Evolutionary conservation across 2,329 filamentous ascomycete genomes (phyloP), one percentile per base, ranked within the genome.

Genomic region (Aschersonia sp.): DNA sequence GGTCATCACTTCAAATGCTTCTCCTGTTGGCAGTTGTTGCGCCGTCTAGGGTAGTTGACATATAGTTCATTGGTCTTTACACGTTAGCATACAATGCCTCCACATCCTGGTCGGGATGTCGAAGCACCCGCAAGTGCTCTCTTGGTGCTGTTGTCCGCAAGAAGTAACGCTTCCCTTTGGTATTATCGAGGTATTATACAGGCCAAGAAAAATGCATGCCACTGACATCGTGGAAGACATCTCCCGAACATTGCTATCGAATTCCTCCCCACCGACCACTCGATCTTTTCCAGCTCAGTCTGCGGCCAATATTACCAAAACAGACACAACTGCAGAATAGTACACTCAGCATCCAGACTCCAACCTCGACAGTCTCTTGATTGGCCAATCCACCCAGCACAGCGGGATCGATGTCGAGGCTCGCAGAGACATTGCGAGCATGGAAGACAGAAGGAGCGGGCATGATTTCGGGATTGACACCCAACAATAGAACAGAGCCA

Each of bases 291-390:
- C 78, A 65, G n/a, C 82, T 81, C 53, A 97, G 66, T 52, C 86
- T 75, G 52, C 92, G 74, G 10, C 92, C 92, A 59, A 98, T 87
- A 60, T 95, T 97, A 9, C 92, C 92, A 70, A 98, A 96, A 65
- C 89, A 96, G 8, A 97, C 79, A 56, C 87, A 88, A 58, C 87
- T 94, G 66, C 92, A 96, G 62, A 96, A 98, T 46, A 98, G 67
- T 30, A 97, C 88, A 59, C 87, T 95, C 30, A 90, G 73, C 58
- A 95, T 83, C 90, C 92, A 98, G 5, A 88, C 86, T 10, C 81
- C 82, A 14, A 84, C 76, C 49, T 84, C 85, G 1, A 88, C 63
- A 6, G 70, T 79, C 55, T 86, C 78, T 46, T 79, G 75, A 47
- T 68, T 76, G 49, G 75, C 75, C 50, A 76, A 69, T 43, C 74